Evolutionary conservation across 108 stramenopile species (phyloP), one percentile per base, ranked within the genome.

Genomic region (Skeletonema grethae): DNA sequence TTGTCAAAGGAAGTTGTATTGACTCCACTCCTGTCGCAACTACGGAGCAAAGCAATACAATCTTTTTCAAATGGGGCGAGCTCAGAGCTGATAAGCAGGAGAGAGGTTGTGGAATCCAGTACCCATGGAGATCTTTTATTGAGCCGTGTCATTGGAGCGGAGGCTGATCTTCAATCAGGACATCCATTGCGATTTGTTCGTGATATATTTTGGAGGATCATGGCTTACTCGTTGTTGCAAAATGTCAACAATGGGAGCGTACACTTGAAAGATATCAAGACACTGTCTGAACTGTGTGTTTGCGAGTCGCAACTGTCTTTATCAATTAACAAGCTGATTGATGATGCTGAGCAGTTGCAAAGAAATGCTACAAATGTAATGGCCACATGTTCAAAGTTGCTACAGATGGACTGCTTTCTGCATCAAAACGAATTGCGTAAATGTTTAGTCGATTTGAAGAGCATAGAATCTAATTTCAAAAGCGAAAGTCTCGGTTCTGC

Each of bases 331-430:
- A 53, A 57, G 34, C 43, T 86, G 38, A 76, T 90, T 22, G 63
- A 65, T n/a, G 79, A 84, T 59, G 91, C 77, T 16, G 70, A 80
- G n/a, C 69, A 57, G 8, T 39, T 77, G 16, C 77, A 87, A 57
- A 30, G 7, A 24, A 67, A 36, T 20, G 68, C 85, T 22, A 50
- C 66, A 32, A 60, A 69, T 7, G 60, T 65, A 0, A 36, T 93
- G 7, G 25, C 71, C 6, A 39, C 57, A 35, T 59, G 78, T 65
- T 77, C 80, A 18, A 71, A 80, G 13, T 36, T 85, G 20, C 67
- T 90, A 22, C 80, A 81, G 16, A 76, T 61, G 15, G 66, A 63
- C 34, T 77, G 77, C 28, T 68, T 69, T 55, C 28, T 62, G 30
- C 75, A 86, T 31, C 72, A 36, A 9, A 84, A 82, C 28, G 64